phyloP scores from a whole-genome alignment of 2,329 filamentous ascomycete genomes.

The Trichoderma gracile region DNA sequence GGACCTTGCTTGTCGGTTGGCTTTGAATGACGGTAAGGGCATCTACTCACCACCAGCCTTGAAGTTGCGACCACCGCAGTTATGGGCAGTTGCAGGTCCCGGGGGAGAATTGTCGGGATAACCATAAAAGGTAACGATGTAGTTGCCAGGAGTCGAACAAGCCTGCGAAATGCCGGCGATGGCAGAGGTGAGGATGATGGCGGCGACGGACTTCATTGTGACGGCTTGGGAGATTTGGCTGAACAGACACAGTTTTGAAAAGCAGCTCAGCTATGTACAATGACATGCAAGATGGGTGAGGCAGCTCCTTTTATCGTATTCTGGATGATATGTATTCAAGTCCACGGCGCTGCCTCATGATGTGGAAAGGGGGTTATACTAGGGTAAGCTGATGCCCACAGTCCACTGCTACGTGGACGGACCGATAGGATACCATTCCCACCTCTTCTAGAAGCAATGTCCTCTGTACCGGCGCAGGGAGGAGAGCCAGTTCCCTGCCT shows the following conservation, averaged over 20 bases:
- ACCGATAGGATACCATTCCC: conserved; percentile 5
- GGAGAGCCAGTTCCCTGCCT: neutral
- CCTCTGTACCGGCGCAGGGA: neutral
- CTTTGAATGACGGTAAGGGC: neutral
- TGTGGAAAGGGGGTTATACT: neutral
- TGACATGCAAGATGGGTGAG: too few relatives aligned
- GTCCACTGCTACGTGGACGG: neutral
- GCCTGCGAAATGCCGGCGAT: conserved; percentile 27
- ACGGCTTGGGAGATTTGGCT: neutral
- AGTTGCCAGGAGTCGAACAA: conserved; percentile 30
- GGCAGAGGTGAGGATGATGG: conserved; percentile 23
- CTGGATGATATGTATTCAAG: neutral
- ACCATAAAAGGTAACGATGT: conserved; percentile 30
- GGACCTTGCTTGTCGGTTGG: neutral
- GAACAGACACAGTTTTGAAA: neutral
- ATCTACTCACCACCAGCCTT: conserved; percentile 28
- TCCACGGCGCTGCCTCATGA: neutral
- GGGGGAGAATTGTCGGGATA: conserved; percentile 30
- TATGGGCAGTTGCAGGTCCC: conserved; percentile 27
- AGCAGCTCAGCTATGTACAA: too few relatives aligned
- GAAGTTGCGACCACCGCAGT: conserved; percentile 29
- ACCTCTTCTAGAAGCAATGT: neutral
- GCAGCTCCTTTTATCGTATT: neutral
- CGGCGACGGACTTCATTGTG: conserved; percentile 28
- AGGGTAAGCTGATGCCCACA: neutral